These are phyloP conservation scores for Chaetomium sp. DNA, from an alignment of 2,329 filamentous ascomycete genomes.

Conservation along the genomic window DNA sequence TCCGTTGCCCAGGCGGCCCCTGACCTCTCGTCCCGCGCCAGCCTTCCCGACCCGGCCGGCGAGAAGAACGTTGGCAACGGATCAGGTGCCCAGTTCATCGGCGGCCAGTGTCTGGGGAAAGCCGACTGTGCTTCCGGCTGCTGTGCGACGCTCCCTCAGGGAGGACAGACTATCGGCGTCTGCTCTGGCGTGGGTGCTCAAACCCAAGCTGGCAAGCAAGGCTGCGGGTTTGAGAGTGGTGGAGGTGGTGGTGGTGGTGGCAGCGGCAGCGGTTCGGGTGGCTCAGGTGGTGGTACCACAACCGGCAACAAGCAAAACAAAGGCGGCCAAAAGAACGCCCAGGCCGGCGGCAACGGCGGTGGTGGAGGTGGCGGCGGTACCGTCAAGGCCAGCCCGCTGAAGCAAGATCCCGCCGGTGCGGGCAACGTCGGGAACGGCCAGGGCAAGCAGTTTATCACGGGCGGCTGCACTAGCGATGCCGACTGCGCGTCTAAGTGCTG, in stretches of 20 bases:
- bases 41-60: conserved; percentile 25
- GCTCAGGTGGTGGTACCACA: background rate
- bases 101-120: conserved; percentile 28
- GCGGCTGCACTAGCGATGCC: conserved; percentile 24
- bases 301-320: background rate
- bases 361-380: background rate
- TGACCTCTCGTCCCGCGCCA: conserved; percentile 14
- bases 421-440: conserved; percentile 25
- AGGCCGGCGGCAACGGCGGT: background rate
- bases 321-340: background rate
- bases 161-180: conserved; percentile 26
- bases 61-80: conserved; percentile 30
- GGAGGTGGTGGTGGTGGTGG: conserved; percentile 5
- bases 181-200: conserved; percentile 31
- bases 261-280: background rate
- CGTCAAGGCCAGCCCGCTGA: conserved; percentile 11
- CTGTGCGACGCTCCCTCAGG: conserved; percentile 24
- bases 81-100: conserved; percentile 29
- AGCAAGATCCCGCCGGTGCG: conserved; percentile 29
- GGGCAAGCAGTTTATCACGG: conserved; percentile 27
- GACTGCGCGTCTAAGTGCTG: conserved; percentile 29
- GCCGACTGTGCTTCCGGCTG: conserved; percentile 30
- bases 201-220: conserved; percentile 30
- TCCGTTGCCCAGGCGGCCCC: conserved; percentile 21
- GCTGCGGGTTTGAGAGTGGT: conserved; percentile 27